These are phyloP conservation scores for Dothistroma septosporum DNA, from an alignment of 2,329 filamentous ascomycete species.

Conservation along the genomic window DNA sequence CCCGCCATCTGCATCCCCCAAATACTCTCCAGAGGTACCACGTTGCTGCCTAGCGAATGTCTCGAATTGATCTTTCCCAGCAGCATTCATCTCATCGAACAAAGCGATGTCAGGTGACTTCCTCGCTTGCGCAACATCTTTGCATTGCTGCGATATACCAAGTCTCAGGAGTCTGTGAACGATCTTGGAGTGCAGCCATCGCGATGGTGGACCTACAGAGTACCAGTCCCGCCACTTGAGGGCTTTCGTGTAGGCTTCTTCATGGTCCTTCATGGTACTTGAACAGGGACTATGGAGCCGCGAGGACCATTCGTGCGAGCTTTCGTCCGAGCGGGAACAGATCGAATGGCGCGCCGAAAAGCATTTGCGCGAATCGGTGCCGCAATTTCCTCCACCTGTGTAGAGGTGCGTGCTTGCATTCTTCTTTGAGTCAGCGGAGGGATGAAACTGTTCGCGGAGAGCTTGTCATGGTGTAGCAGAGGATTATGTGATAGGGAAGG, in stretches of 20 bases:
- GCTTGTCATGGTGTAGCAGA: neutral
- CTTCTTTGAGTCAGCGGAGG: neutral
- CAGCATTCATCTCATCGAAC: neutral
- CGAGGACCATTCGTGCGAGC: neutral
- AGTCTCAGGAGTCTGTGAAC: neutral
- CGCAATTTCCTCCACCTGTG: neutral
- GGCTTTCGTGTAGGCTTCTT: neutral
- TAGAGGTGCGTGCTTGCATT: neutral
- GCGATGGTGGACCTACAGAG: neutral
- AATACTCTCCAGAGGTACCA: neutral
- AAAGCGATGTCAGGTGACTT: neutral
- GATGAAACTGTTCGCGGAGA: neutral
- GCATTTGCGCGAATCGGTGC: neutral
- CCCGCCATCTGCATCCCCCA: neutral
- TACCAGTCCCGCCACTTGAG: neutral
- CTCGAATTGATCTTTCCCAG: neutral
- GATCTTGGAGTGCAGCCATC: neutral
- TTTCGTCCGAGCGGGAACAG: neutral
- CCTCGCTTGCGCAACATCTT: neutral
- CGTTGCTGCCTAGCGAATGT: neutral
- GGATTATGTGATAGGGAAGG: neutral
- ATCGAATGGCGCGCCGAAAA: neutral
- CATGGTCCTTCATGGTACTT: no score
- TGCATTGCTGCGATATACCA: neutral
- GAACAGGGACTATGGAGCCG: neutral